A percentile compares a stretch with the other conserved stretches of the same genome.
Evolutionary conservation across 2,329 filamentous ascomycete species (phyloP).

Genomic region (Colletotrichum salicis): DNA sequence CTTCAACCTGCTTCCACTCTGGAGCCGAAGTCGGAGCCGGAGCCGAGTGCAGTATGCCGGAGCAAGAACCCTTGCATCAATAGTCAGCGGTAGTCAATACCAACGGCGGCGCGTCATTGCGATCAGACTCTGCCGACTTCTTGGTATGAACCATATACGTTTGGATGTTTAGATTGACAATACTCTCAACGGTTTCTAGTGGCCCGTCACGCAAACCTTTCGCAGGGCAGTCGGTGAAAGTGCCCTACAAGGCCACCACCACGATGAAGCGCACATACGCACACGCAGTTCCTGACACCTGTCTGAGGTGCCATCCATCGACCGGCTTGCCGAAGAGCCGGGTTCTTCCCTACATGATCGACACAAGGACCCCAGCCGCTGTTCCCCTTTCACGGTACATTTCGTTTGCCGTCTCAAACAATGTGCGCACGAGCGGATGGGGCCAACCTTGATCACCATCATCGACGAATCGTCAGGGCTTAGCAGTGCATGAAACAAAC

Average conservation of each 20-base stretch:
- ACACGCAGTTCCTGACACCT: conserved; percentile 12
- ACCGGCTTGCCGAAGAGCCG: conserved; percentile 13
- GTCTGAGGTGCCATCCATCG: conserved; percentile 25
- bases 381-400: background rate
- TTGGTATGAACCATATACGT: background rate
- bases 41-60: conserved; percentile 1
- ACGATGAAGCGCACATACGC: background rate
- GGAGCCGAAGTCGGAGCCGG: conserved; percentile 25
- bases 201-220: background rate
- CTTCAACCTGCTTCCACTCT: background rate
- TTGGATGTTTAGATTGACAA: background rate
- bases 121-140: conserved; percentile 5
- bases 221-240: background rate
- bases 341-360: conserved; percentile 6
- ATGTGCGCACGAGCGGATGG: conserved; percentile 22
- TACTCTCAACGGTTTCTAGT: background rate
- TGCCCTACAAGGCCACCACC: background rate
- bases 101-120: background rate
- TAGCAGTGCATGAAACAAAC: conserved; percentile 33
- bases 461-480: conserved; percentile 13
- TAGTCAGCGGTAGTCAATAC: background rate
- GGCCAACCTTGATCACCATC: conserved; percentile 9
- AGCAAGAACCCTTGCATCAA: background rate
- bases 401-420: conserved; percentile 29
- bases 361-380: background rate